Conservation (phyloP, 2,329 filamentous ascomycete species). For the Pestalotiopsis sp. region DNA sequence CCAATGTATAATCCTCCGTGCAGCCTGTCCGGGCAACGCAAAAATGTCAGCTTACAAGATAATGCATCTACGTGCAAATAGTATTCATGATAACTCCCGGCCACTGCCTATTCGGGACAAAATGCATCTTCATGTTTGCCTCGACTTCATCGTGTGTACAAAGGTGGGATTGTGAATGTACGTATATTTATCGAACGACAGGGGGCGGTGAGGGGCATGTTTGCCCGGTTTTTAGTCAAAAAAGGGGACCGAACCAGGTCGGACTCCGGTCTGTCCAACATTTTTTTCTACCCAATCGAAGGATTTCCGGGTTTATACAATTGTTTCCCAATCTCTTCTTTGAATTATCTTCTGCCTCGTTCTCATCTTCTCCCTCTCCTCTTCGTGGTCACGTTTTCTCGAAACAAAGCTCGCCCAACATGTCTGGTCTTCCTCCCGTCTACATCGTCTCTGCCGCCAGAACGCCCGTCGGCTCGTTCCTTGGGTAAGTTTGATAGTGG, state of each 20-base stretch:
- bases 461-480: slow-evolving; percentile 92
- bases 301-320: background rate
- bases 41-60: too few species aligned
- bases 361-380: background rate
- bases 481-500: slow-evolving; percentile 66
- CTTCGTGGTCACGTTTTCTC: background rate
- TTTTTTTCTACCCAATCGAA: background rate
- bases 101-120: too few species aligned
- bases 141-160: background rate
- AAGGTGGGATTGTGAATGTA: background rate
- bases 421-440: slow-evolving; percentile 82
- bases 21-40: too few species aligned
- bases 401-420: slow-evolving; percentile 42
- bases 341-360: background rate
- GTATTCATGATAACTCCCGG: too few species aligned
- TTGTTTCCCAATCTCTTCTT: background rate
- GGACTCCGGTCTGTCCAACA: slow-evolving; percentile 1
- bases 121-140: background rate
- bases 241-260: slow-evolving; percentile 4
- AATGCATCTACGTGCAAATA: too few species aligned
- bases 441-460: slow-evolving; percentile 94
- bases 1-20: too few species aligned
- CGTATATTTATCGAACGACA: background rate
- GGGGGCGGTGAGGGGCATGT: slow-evolving; percentile 12
- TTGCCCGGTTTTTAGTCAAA: slow-evolving; percentile 8